Evolutionary conservation across 2,329 filamentous ascomycete species (phyloP), one percentile per base, ranked within the genome.

Genomic region (Arthrobotrys entomopaga): DNA sequence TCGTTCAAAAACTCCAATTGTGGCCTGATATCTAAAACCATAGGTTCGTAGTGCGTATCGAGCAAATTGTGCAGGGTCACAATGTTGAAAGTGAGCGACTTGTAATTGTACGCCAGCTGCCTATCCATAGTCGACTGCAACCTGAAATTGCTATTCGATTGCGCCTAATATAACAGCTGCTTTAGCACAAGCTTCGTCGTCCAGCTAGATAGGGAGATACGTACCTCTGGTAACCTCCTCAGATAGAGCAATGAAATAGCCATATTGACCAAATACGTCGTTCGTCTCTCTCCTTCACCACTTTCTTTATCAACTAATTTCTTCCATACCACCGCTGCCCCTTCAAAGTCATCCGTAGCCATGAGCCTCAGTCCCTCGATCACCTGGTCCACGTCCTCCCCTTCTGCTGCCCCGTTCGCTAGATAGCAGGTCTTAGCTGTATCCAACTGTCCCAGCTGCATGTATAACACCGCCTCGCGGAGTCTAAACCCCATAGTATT

Each of bases 391-490:
- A 64, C 63, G 59, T 74, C 70, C 40, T 74, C 70, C 3, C 63
- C 70, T 16, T 64, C 70, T 8, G 48, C 59, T 13, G 63, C 63
- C 6, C 63, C 63, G 11, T 64, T 64, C 10, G 49, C 70, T 13
- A 67, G 26, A 67, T 74, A 74, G 24, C 70, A 74, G 7, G 63
- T 67, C 63, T 60, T 74, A 64, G 70, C 70, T 8, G 70, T 58
- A 67, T 74, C 70, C 8, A 74, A 50, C 43, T 74, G 70, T 16
- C 70, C 70, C 11, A 74, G 63, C 34, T 74, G 70, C 50, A 67
- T 57, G 29, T 74, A 74, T 29, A 74, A 46, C 16, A 74, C 52
- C 10, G 70, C 70, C 11, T 74, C 70, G 16, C 63, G 63, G 38
- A 74, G 63, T 4, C 70, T 53, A 58, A 67, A 74, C 22, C 57